Evolutionary conservation across 345 rosid species (phyloP).

Genomic region (Sonneratia alba): DNA sequence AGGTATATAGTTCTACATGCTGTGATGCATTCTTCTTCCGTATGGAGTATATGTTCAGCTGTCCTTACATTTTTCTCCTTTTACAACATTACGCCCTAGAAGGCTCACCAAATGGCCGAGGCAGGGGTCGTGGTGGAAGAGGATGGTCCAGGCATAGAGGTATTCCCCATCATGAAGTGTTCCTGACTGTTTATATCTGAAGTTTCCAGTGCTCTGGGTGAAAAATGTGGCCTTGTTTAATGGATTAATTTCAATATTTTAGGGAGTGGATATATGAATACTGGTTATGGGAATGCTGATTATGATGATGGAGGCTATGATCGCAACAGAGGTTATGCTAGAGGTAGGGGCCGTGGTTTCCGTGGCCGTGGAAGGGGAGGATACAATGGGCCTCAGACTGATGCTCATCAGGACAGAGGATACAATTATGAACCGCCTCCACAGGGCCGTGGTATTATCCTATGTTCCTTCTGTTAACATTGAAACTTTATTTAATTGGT

Average conservation of each 20-base stretch:
- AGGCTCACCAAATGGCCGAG: slow-evolving; percentile 64
- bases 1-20: slow-evolving; percentile 26
- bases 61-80: not conserved
- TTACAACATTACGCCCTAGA: slow-evolving; percentile 23
- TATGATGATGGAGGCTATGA: slow-evolving; percentile 79
- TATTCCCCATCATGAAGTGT: not conserved
- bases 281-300: slow-evolving; percentile 47
- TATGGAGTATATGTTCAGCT: not conserved
- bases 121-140: slow-evolving; percentile 65
- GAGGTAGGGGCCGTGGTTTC: slow-evolving; percentile 70
- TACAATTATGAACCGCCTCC: slow-evolving; percentile 49
- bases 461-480: not conserved
- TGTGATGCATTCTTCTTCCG: not conserved
- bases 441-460: slow-evolving; percentile 20
- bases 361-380: slow-evolving; percentile 88
- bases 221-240: not conserved
- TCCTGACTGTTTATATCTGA: not conserved
- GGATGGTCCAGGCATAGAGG: slow-evolving; percentile 31
- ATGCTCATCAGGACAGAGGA: slow-evolving; percentile 58
- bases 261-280: slow-evolving; percentile 58
- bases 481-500: not conserved
- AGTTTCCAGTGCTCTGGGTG: not conserved
- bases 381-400: slow-evolving; percentile 60
- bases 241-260: slow-evolving; percentile 6
- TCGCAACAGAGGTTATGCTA: slow-evolving; percentile 46